A percentile compares a stretch with the other conserved stretches of the same genome.
Evolutionary conservation across 2,329 filamentous ascomycete genomes (phyloP).

Genomic region (Fusarium sp.): DNA sequence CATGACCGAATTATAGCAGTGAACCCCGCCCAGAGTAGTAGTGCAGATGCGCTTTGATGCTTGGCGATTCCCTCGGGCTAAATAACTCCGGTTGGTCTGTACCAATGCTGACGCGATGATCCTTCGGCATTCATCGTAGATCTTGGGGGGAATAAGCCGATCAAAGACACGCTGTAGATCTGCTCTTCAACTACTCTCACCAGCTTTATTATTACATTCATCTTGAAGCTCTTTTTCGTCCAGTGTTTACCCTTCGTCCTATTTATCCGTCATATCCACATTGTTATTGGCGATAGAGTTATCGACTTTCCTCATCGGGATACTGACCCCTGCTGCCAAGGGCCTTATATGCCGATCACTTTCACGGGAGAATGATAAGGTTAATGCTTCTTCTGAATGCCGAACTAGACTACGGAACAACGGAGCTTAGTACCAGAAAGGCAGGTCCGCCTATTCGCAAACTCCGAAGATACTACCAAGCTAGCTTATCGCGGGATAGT

Average conservation of each 20-base stretch:
- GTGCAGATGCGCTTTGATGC: slow-evolving; percentile 8
- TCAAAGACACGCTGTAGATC: background rate
- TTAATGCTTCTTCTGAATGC: slow-evolving; percentile 14
- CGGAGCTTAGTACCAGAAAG: slow-evolving; percentile 16
- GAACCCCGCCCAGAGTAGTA: slow-evolving; percentile 7
- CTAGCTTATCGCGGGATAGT: slow-evolving; percentile 11
- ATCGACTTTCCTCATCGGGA: slow-evolving; percentile 25
- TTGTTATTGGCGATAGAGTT: slow-evolving; percentile 6
- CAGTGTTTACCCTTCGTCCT: background rate
- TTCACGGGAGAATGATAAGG: slow-evolving; percentile 18
- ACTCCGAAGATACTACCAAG: background rate
- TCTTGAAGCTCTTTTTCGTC: background rate
- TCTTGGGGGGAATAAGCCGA: background rate
- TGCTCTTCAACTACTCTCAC: rapidly evolving
- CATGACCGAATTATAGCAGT: slow-evolving; percentile 15
- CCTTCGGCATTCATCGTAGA: background rate
- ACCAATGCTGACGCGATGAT: background rate
- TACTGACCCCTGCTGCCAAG: slow-evolving; percentile 14
- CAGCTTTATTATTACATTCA: background rate
- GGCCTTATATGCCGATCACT: slow-evolving; percentile 17
- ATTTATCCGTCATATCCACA: slow-evolving; percentile 7
- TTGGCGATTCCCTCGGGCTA: slow-evolving; percentile 13
- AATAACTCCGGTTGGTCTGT: background rate
- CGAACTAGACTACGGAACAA: slow-evolving; percentile 18
- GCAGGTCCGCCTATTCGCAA: slow-evolving; percentile 3